Evolutionary conservation across 768 basidiomycete species (phyloP), one percentile per base, ranked within the genome.

Genomic region (Epithele typhae): DNA sequence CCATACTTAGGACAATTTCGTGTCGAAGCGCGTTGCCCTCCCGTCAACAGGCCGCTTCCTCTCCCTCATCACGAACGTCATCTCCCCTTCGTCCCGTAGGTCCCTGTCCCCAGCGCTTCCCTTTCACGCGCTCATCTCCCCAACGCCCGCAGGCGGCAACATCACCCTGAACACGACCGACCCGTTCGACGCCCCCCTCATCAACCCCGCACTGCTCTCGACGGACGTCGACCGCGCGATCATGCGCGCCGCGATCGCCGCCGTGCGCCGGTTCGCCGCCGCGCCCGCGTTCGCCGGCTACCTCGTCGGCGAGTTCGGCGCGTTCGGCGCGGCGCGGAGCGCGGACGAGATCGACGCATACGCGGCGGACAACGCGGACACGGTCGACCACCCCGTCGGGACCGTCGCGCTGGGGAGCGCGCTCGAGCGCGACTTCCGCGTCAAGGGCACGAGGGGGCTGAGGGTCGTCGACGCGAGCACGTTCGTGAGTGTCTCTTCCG

Each of bases 151-250:
- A 44, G 43, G 43, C n/a, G 55, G 55, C 22, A 36, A 22, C 30
- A 15, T 48, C 5, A 48, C 46, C 9, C 40, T 74, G 53, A 69
- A 63, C 43, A 67, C 68, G 7, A 65, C 64, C 9, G 59, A 65
- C 51, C 62, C 72, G 7, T 76, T 75, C 60, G 64, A 66, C 37
- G 45, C 58, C 32, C 72, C 72, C 0, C 52, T 60, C 24, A 48
- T 40, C 40, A 27, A 48, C n/a, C 39, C 48, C 21, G 37, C 30
- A 8, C 25, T 43, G 39, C 64, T 65, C 22, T 2, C 18, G 11
- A 49, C 36, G 36, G 67, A 24, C 39, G 24, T 40, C 39, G 39
- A 69, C 46, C 32, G 63, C 25, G 40, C 43, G 19, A 51, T 63
- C 42, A 46, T 66, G 27, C 46, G 52, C 33, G 52, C 59, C 41